Base-by-base conservation (phyloP, 2,329 filamentous ascomycete genomes). In the Aureobasidium musti region DNA sequence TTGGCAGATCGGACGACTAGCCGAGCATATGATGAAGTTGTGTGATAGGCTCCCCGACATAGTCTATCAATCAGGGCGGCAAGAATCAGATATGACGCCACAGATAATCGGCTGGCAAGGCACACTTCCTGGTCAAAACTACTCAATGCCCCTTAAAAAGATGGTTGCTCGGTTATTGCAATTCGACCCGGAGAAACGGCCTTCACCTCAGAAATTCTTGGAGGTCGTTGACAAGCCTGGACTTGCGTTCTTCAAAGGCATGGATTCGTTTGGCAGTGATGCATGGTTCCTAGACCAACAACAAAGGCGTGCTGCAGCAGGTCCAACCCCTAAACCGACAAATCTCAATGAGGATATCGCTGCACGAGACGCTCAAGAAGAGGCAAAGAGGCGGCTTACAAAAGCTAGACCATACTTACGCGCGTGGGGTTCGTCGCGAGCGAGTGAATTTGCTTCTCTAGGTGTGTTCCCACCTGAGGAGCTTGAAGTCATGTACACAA, bases 241-340 rank as follows among this genome's bases (percentile, higher is more conserved):
- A n/a, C 14, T 3, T 6, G 14, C 13, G 6, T 2, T 30, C 6
- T 59, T 13, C 26, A 0, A 45, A 30, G 54, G 37, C 28, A 45
- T 59, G 54, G 26, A 59, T n/a, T 33, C 17, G 8, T 59, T 59
- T n/a, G 54, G 54, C 21, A 33, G 10, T 14, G 54, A 59, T 33
- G 39, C 17, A 17, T 59, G 54, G 54, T 43, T 59, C 8, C 17
- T 13, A 6, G 19, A 37, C 6, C 50, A 37, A 37, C 50, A 54
- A 2, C 3, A 37, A 6, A 10, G 10, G 13, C 19, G 33, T 11
- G 19, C 28, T 7, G 5, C 19, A 13, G 30, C 26, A 23, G 8
- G 2, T 37, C 50, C 50, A 13, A 30, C 3, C 5, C 30, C 50
- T 3, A 33, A n/a, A n/a, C 26, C n/a, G 7, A n/a, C 5, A 28